Base-by-base conservation (phyloP, 768 basidiomycete species). In the Obba rivulosa region DNA sequence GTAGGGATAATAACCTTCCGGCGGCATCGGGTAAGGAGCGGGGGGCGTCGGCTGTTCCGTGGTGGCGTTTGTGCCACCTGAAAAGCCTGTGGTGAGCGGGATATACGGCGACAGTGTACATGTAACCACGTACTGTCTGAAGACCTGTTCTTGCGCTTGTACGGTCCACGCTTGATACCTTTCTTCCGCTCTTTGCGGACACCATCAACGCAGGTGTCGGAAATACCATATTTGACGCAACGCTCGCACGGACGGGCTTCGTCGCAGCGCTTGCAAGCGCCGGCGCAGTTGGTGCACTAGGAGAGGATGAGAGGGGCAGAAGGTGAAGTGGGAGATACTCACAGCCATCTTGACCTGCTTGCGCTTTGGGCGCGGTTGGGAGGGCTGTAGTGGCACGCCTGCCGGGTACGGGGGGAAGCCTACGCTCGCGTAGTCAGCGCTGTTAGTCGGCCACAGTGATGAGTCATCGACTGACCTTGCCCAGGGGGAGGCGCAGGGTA, bases 171-270 rank as follows among this genome's bases (percentile, higher is more conserved):
- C 58, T 79, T 79, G 51, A 79, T 69, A 22, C 77, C 77, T 42
- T 77, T 78, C 57, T 82, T 80, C 48, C 83, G 72, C 61, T 83
- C 82, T 60, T 85, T 85, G 52, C 83, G 68, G 16, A 74, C 67
- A 1, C 81, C 80, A 54, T 85, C 81, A 2, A 73, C 54, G 54
- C 82, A 85, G n/a, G 70, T 64, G 22, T 75, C 70, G 11, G 73
- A 71, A 28, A 82, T 69, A 3, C 79, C 80, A 56, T 83, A 83
- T 62, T 82, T 83, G 51, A 75, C 59, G 54, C 82, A 85, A 23
- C 82, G 74, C 46, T 77, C 75, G 62, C 82, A 85, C 2, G 82
- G 82, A 38, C 82, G 77, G 4, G 66, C 64, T 31, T 80, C 78
- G 54, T 79, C 77, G 43, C 77, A 79, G 18, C 78, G 73, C 60